Percentiles rank a stretch among this genome's conserved stretches.
Conservation (phyloP, 108 stramenopile species). For the Nannochloropsis granulata region DNA sequence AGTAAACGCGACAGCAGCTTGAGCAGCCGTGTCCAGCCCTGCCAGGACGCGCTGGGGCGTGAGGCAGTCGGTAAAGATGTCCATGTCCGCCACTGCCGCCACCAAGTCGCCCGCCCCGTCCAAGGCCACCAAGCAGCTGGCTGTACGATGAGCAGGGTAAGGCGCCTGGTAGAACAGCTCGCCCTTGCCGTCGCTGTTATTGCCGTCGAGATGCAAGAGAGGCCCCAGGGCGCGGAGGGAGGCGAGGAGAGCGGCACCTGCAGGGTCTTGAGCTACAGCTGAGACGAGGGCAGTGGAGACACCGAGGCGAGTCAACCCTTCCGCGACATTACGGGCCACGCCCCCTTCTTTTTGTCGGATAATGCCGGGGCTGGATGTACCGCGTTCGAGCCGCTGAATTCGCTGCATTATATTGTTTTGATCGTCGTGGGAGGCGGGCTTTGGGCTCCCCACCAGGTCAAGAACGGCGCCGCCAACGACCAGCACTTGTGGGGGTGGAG, state of each 20-base stretch:
- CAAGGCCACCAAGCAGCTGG: conserved; percentile 56
- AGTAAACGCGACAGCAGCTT: neutral
- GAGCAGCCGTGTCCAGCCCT: neutral
- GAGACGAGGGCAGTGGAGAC: conserved; percentile 44
- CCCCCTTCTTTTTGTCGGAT: conserved; percentile 26
- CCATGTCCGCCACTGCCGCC: conserved; percentile 68
- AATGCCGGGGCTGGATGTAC: conserved; percentile 33
- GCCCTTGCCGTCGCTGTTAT: neutral
- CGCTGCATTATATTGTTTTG: neutral
- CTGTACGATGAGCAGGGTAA: conserved; percentile 32
- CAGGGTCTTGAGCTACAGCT: conserved; percentile 52
- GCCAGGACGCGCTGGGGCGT: neutral
- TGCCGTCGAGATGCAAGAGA: neutral
- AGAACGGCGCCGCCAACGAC: conserved; percentile 68
- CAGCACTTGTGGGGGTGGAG: conserved; percentile 33
- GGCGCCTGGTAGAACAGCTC: conserved; percentile 7
- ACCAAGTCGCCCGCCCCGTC: conserved; percentile 50
- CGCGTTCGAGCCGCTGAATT: neutral
- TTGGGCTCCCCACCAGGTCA: conserved; percentile 52
- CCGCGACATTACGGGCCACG: conserved; percentile 43
- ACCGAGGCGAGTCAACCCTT: conserved; percentile 33
- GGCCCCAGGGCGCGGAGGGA: conserved; percentile 6
- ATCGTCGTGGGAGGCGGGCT: neutral
- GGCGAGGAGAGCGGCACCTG: conserved; percentile 41
- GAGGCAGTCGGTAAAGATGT: conserved; percentile 30